These are phyloP conservation scores for Paracorniculantispora psalliotae DNA, from an alignment of 2,329 filamentous ascomycete genomes.

Conservation along the genomic window DNA sequence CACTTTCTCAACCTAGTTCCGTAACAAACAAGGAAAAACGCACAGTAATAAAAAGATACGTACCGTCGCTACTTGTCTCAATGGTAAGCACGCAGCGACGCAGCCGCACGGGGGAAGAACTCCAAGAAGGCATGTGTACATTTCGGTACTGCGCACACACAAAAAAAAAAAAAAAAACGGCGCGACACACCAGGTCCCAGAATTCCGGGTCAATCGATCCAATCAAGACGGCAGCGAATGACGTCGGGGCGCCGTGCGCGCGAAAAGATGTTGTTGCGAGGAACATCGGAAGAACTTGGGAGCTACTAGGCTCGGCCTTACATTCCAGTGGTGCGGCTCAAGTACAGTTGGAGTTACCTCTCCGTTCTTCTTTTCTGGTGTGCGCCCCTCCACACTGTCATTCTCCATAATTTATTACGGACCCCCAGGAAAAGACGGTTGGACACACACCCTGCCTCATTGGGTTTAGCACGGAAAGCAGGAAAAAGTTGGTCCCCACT, in stretches of 20 bases:
- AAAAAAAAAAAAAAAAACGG: neutral
- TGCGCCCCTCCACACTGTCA: neutral
- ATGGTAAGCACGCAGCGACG: too few species aligned
- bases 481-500: neutral
- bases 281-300: neutral
- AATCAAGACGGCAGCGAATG: neutral
- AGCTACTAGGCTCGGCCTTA: neutral
- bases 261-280: neutral
- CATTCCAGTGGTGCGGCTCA: neutral
- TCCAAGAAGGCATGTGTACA: too few species aligned
- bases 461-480: neutral
- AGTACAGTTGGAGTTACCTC: neutral
- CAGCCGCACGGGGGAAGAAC: too few species aligned
- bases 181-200: slow-evolving; percentile 5
- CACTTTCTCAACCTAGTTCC: too few species aligned
- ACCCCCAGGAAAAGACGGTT: neutral
- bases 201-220: slow-evolving; percentile 9
- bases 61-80: too few species aligned
- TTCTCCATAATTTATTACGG: neutral
- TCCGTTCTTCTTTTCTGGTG: neutral
- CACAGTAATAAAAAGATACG: too few species aligned
- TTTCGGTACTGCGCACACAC: too few species aligned
- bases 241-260: slow-evolving; percentile 1
- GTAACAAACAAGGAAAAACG: too few species aligned
- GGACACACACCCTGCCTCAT: neutral